These are phyloP conservation scores for Dothidotthia symphoricarpi DNA, from an alignment of 2,329 filamentous ascomycete genomes.

Conservation along the genomic window DNA sequence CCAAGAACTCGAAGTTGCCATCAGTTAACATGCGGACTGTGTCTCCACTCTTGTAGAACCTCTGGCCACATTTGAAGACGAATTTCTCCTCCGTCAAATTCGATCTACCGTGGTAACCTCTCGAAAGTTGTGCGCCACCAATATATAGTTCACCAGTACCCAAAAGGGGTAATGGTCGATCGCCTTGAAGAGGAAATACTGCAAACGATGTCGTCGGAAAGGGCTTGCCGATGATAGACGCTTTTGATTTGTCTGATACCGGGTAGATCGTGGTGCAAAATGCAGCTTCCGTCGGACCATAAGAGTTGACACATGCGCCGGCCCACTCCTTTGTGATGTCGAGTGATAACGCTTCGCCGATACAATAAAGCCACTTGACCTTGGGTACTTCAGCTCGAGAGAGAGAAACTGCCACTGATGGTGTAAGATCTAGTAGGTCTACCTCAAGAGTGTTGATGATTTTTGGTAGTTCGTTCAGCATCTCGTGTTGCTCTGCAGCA, in stretches of 20 bases:
- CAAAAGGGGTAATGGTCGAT: slow-evolving; percentile 39
- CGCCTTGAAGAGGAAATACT: slow-evolving; percentile 33
- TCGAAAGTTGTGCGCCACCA: slow-evolving; percentile 47
- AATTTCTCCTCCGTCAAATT: slow-evolving; percentile 35
- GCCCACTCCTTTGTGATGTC: slow-evolving; percentile 42
- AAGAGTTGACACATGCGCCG: slow-evolving; percentile 46
- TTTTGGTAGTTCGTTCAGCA: slow-evolving; percentile 41
- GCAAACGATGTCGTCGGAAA: slow-evolving; percentile 44
- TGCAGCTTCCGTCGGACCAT: slow-evolving; percentile 46
- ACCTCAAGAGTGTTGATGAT: slow-evolving; percentile 38
- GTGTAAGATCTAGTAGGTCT: slow-evolving; percentile 46
- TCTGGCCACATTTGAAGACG: slow-evolving; percentile 27
- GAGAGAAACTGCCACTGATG: slow-evolving; percentile 43
- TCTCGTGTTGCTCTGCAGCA: slow-evolving; percentile 38
- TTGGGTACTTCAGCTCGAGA: slow-evolving; percentile 32
- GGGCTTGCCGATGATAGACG: slow-evolving; percentile 45
- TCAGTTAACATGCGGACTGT: slow-evolving; percentile 40
- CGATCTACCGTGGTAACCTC: slow-evolving; percentile 44
- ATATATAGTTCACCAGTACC: slow-evolving; percentile 49
- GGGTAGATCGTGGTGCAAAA: slow-evolving; percentile 48
- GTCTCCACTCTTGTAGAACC: slow-evolving; percentile 42
- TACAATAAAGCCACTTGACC: slow-evolving; percentile 47
- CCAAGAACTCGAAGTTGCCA: slow-evolving; percentile 43
- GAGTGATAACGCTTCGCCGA: slow-evolving; percentile 46
- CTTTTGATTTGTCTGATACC: slow-evolving; percentile 27